A percentile compares a stretch with the other conserved stretches of the same genome.
Conservation (phyloP, 805 yeast genomes). For the Sugiyamaella floridensis region DNA sequence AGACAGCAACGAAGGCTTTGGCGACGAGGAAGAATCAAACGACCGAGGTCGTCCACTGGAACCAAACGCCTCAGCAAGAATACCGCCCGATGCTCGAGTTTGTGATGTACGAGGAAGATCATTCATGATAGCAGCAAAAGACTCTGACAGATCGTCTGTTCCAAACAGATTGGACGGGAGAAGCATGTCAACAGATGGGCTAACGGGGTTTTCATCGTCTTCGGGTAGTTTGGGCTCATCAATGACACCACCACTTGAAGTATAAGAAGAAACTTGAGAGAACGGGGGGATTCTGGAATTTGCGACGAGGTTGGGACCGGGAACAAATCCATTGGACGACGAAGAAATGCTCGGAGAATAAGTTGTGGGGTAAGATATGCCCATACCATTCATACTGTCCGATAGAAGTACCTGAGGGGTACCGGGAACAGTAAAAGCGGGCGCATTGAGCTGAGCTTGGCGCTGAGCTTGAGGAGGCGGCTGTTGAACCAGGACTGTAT, state of each 20-base stretch:
- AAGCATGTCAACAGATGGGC: conserved; percentile 32
- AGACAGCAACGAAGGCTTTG: conserved; percentile 16
- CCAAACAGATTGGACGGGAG: conserved; percentile 33
- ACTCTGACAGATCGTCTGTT: conserved; percentile 22
- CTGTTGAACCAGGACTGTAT: too few species aligned
- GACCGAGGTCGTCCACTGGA: conserved; percentile 5
- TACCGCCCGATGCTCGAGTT: conserved; percentile 12
- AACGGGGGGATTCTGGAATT: neutral
- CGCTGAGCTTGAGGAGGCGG: too few species aligned
- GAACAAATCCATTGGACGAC: neutral
- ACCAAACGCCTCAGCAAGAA: conserved; percentile 12
- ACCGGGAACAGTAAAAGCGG: neutral
- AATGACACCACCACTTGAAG: neutral
- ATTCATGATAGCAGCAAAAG: conserved; percentile 16
- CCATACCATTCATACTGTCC: neutral
- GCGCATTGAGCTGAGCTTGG: neutral
- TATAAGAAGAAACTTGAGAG: neutral
- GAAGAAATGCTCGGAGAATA: neutral
- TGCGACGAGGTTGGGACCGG: neutral
- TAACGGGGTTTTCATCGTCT: conserved; percentile 27
- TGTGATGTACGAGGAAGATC: conserved; percentile 8
- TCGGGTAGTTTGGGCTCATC: neutral
- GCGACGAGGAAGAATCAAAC: conserved; percentile 12
- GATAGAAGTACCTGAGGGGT: neutral
- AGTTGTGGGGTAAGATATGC: neutral